Percentiles rank a stretch among this genome's conserved stretches.
Conservation (phyloP, 495 filamentous ascomycete genomes). For the Hyaloscypha variabilis region DNA sequence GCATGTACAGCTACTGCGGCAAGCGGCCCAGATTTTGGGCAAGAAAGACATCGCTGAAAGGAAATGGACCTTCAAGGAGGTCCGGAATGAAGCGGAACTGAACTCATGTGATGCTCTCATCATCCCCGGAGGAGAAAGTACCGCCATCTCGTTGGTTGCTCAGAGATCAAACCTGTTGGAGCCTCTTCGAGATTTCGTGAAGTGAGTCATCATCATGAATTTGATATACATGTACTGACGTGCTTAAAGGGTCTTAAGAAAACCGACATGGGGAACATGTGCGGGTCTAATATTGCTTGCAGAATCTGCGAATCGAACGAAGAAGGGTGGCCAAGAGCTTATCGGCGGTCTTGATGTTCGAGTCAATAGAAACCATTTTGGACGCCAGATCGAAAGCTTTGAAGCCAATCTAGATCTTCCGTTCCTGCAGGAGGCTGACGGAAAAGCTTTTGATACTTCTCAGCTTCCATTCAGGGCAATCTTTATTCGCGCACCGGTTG, state of each 20-base stretch:
- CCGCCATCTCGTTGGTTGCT: conserved; percentile 89
- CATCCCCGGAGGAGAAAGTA: conserved; percentile 93
- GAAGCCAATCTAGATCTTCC: conserved; percentile 73
- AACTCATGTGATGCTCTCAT: conserved; percentile 78
- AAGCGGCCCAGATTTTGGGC: conserved; percentile 55
- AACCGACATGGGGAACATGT: conserved; percentile 95
- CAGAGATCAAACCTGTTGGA: conserved; percentile 78
- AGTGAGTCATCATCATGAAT: conserved; percentile 56
- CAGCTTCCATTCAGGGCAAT: conserved; percentile 70
- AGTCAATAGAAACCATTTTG: conserved; percentile 95
- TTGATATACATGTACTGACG: conserved; percentile 10
- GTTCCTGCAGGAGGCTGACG: conserved; percentile 56
- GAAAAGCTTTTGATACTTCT: conserved; percentile 33
- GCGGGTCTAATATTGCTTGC: conserved; percentile 91
- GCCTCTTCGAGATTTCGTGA: conserved; percentile 89
- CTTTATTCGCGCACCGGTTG: conserved; percentile 93
- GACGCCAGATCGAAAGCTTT: conserved; percentile 92
- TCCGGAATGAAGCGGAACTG: conserved; percentile 76
- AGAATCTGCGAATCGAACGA: conserved; percentile 84
- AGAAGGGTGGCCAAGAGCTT: conserved; percentile 89
- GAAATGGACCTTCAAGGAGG: conserved; percentile 66
- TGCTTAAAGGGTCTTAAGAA: conserved; percentile 58
- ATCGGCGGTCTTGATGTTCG: conserved; percentile 91
- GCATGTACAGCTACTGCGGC: conserved; percentile 75
- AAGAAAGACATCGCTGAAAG: conserved; percentile 28